A percentile compares a stretch with the other conserved stretches of the same genome.
Evolutionary conservation across 164 flowering plant genomes (phyloP).

Genomic region (Nymphaea thermarum): DNA sequence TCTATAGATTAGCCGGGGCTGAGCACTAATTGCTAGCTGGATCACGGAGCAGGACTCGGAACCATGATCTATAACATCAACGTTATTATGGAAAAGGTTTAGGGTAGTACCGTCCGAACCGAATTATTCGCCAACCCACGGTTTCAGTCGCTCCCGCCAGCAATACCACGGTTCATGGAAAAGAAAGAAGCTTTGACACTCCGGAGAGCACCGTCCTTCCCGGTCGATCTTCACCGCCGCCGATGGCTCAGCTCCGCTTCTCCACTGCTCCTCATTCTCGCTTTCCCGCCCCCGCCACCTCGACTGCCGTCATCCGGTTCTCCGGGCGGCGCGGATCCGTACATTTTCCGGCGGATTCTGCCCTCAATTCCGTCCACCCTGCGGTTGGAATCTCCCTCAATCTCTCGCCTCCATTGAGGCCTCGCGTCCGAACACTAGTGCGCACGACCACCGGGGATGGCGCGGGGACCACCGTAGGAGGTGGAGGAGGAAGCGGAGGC

Average conservation of each 20-base stretch:
- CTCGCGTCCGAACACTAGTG: background rate
- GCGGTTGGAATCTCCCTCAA: background rate
- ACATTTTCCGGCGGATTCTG: background rate
- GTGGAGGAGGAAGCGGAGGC: background rate
- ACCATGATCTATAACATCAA: too few species aligned
- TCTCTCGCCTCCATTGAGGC: background rate
- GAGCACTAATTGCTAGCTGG: too few species aligned
- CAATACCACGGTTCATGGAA: too few species aligned
- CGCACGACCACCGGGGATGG: background rate
- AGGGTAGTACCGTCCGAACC: too few species aligned
- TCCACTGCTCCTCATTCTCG: conserved; percentile 4
- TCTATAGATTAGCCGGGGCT: too few species aligned
- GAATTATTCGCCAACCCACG: too few species aligned
- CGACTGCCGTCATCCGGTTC: background rate
- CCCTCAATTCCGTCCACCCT: conserved; percentile 1
- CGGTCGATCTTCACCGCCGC: background rate
- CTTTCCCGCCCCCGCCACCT: background rate
- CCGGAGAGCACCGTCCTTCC: too few species aligned
- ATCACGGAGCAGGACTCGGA: too few species aligned
- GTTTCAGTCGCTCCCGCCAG: too few species aligned
- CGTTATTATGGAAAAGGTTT: too few species aligned
- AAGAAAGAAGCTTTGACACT: too few species aligned
- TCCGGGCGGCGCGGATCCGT: background rate
- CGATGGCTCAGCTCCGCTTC: conserved; percentile 30
- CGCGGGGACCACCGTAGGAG: background rate